Evolutionary conservation across 305 asterid genomes (phyloP), one percentile per base, ranked within the genome.

Genomic region (Fraxinus ornus): DNA sequence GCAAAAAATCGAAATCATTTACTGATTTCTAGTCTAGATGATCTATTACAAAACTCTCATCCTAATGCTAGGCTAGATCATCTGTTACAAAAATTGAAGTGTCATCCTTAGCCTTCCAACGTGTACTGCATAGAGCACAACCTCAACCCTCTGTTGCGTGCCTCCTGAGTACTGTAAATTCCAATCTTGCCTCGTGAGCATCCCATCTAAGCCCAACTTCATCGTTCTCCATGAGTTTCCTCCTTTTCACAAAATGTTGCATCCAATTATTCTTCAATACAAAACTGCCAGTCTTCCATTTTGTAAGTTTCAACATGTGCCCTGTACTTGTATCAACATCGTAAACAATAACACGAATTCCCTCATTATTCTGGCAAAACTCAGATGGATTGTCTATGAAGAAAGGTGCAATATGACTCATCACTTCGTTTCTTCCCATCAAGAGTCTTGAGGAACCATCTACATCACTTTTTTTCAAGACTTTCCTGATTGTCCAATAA

Each of bases 161-260:
- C 30, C 30, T 60, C 71, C 30, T 52, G 5, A 81, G 35, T 24
- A 81, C 0, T 0, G 66, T 21, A n/a, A 86, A 83, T 35, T 72
- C 71, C 2, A 86, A 32, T 17, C 79, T 30, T 2, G 39, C 66
- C 49, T 64, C 5, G 28, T 8, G 3, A 2, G 24, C 13, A 12
- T 81, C 79, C 81, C 84, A 76, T 24, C 79, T 21, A 1, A 86
- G 57, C 57, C 83, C 79, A 19, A 80, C 68, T n/a, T 75, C 71
- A 24, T 86, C 83, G 2, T 66, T 52, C n/a, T 36, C 68, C 75
- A 4, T 7, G 26, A 86, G 36, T 0, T 0, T 3, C 57, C 89
- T 75, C 79, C 86, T 64, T 3, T 5, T 41, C 47, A 83, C 83
- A 19, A 86, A 83, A 0, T 81, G 77, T 7, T 1, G 21, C 1